Percentiles rank a stretch among this genome's conserved stretches.
Evolutionary conservation across 2,329 filamentous ascomycete genomes (phyloP).

Genomic region (Venturiaceae sp.): DNA sequence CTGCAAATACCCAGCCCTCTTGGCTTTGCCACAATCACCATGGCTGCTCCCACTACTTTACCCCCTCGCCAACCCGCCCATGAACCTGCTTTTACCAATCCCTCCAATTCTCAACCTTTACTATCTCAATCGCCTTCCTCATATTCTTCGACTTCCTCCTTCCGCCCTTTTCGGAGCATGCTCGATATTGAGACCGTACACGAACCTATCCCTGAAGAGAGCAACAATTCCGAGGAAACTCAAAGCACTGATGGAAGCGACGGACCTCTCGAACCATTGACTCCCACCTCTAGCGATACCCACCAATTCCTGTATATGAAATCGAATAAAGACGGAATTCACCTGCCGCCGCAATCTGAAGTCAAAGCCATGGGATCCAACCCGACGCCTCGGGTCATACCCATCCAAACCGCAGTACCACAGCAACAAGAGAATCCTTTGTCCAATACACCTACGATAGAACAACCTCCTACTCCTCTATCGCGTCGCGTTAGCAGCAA

Average conservation of each 20-base stretch:
- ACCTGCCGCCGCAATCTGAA: not conserved
- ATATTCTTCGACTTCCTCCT: not conserved
- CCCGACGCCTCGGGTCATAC: not conserved
- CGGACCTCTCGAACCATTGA: conserved; percentile 1
- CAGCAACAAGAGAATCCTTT: not conserved
- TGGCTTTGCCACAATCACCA: not conserved
- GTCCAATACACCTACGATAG: not conserved
- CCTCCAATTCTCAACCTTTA: not conserved
- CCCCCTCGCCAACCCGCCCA: not conserved
- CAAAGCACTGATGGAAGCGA: conserved; percentile 8
- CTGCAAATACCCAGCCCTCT: not conserved
- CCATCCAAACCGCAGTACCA: not conserved
- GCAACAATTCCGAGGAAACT: not conserved
- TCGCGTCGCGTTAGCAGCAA: not conserved
- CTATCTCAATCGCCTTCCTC: not conserved
- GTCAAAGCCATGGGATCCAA: not conserved
- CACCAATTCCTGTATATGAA: not conserved
- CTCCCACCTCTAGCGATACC: not conserved
- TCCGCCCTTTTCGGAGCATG: not conserved
- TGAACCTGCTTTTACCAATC: not conserved
- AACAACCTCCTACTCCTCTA: not conserved
- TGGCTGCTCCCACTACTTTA: not conserved
- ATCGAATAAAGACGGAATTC: not conserved
- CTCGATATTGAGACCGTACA: conserved; percentile 1
- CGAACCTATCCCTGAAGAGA: not conserved